phyloP scores from a whole-genome alignment of 148 eudicot species.

The Tetragonia tetragonoides region DNA sequence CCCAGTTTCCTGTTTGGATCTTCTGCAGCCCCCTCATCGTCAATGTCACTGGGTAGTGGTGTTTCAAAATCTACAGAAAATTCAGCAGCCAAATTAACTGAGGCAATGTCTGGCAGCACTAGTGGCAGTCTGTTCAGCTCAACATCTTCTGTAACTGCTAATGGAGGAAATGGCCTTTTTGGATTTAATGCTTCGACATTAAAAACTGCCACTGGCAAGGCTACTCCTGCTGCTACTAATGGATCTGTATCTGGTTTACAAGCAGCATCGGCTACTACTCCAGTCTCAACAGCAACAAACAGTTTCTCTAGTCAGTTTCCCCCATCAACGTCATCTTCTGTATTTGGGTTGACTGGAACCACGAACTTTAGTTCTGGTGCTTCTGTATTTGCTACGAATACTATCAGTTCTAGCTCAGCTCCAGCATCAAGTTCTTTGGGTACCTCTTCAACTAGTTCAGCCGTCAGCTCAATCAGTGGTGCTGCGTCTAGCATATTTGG shows the following conservation, averaged over 20 bases:
- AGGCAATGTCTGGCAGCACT: constrained; percentile 28
- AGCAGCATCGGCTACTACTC: constrained; percentile 23
- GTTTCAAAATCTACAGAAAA: constrained; percentile 22
- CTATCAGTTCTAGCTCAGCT: constrained; percentile 28
- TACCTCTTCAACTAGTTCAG: constrained; percentile 27
- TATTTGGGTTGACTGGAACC: constrained; percentile 30
- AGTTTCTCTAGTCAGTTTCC: constrained; percentile 17
- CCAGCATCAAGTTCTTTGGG: constrained; percentile 33
- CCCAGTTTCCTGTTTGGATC: constrained; percentile 34
- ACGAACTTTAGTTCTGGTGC: constrained; percentile 27
- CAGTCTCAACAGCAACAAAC: constrained; percentile 25
- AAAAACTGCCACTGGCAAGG: constrained; percentile 17
- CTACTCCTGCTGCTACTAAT: constrained; percentile 29
- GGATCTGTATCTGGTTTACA: constrained; percentile 27
- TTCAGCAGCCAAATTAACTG: constrained; percentile 27
- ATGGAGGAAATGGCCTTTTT: constrained; percentile 29
- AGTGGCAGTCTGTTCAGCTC: constrained; percentile 25
- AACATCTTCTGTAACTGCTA: constrained; percentile 26
- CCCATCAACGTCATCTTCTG: constrained; percentile 14
- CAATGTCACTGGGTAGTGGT: constrained; percentile 25
- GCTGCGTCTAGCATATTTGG: constrained; percentile 36
- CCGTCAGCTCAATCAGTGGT: constrained; percentile 29
- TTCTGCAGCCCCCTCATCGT: constrained; percentile 29
- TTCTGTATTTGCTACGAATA: constrained; percentile 27
- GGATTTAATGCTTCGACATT: constrained; percentile 38